Evolutionary conservation across 2,329 filamentous ascomycete genomes (phyloP).

Genomic region (Amylocarpus encephaloides): DNA sequence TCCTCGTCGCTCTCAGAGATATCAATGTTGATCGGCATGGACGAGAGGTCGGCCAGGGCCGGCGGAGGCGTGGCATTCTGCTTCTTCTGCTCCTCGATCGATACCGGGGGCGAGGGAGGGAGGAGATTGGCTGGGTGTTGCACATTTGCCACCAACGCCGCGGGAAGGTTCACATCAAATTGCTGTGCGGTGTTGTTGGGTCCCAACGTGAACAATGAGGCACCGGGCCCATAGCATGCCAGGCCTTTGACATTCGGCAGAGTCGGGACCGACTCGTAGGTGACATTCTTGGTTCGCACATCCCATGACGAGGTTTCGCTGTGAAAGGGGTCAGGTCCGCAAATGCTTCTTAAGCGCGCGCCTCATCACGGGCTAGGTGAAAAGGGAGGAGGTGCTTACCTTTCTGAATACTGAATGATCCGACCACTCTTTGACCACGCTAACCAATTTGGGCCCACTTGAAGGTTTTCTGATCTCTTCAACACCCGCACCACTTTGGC

Average conservation of each 20-base stretch:
- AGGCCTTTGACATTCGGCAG: constrained; percentile 75
- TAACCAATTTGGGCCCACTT: constrained; percentile 85
- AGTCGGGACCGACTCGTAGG: constrained; percentile 81
- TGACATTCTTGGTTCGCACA: constrained; percentile 95
- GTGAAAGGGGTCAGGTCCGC: constrained; percentile 31
- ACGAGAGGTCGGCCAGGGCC: constrained; percentile 33
- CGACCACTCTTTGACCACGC: constrained; percentile 97
- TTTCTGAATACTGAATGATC: constrained; percentile 85
- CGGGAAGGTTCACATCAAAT: constrained; percentile 82
- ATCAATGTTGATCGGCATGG: constrained; percentile 49
- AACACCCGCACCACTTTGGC: constrained; percentile 86
- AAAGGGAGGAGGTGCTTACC: constrained; percentile 54
- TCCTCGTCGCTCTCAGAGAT: constrained; percentile 73
- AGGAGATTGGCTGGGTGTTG: constrained; percentile 76
- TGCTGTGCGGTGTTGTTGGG: constrained; percentile 87
- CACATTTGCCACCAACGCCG: constrained; percentile 75
- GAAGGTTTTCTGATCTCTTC: constrained; percentile 68
- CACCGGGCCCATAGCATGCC: constrained; percentile 81
- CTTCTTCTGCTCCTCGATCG: constrained; percentile 63
- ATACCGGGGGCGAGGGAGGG: constrained; percentile 77
- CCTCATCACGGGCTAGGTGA: constrained; percentile 26
- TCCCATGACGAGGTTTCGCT: constrained; percentile 95
- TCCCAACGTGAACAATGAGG: constrained; percentile 86
- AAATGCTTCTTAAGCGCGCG: constrained; percentile 42
- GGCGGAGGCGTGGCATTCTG: constrained; percentile 18